Evolutionary conservation across 306 rosid genomes (phyloP).

Genomic region (Cicer cuneatum): DNA sequence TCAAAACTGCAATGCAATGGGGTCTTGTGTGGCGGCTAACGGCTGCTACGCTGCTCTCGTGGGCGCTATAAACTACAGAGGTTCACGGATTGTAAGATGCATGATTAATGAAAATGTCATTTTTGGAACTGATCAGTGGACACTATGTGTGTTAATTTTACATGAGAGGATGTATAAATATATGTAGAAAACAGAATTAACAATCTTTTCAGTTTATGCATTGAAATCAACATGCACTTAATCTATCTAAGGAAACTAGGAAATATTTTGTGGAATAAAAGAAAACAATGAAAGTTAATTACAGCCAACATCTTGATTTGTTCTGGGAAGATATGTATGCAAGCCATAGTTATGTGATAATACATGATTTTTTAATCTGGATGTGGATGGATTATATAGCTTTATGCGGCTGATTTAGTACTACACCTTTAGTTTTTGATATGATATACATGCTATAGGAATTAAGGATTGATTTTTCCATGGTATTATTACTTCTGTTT

Average conservation of each 20-base stretch:
- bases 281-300: slow-evolving; percentile 6
- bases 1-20: no score
- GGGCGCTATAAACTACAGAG: no score
- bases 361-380: slow-evolving; percentile 1
- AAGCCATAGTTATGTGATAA: background rate
- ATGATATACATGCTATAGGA: slow-evolving; percentile 10
- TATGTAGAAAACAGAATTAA: background rate
- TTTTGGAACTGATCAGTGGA: background rate
- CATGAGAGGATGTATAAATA: background rate
- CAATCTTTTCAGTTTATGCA: background rate
- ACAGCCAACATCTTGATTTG: slow-evolving; percentile 1
- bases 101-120: no score
- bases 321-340: slow-evolving; percentile 6
- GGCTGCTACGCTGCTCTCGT: no score
- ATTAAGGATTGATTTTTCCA: slow-evolving; percentile 15
- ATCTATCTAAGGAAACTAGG: background rate
- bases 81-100: no score
- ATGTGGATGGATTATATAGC: background rate
- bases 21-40: no score
- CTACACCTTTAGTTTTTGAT: slow-evolving; percentile 10
- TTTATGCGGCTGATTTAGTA: background rate
- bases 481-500: slow-evolving; percentile 26
- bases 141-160: background rate
- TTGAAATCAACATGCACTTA: background rate
- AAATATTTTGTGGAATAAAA: background rate